Evolutionary conservation across 139 green algal species (phyloP).

Genomic region (Chlamydomonas incerta): DNA sequence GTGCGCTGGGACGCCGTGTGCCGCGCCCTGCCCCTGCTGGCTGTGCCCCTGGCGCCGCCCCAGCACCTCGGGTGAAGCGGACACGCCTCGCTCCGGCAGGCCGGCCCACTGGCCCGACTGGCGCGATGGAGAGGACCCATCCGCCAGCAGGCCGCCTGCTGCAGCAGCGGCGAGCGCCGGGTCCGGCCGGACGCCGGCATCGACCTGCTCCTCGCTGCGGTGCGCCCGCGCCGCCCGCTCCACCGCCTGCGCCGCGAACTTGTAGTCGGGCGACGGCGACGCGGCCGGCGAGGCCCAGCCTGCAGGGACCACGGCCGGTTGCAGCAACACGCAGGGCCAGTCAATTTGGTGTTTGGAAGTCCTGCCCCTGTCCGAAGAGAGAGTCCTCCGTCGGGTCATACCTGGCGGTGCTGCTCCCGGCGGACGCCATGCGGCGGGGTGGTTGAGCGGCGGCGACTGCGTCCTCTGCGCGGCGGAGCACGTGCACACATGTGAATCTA

Average conservation of each 20-base stretch:
- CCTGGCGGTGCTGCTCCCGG: not conserved
- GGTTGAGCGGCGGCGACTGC: not conserved
- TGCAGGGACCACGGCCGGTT: not conserved
- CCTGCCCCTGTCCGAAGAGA: no score
- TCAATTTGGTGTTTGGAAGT: no score
- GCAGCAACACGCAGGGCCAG: not conserved
- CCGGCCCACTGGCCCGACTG: no score
- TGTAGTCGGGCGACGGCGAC: constrained; percentile 15
- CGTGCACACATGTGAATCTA: not conserved
- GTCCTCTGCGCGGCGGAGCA: not conserved
- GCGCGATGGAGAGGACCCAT: no score
- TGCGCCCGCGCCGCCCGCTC: not conserved
- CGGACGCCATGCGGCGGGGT: constrained; percentile 14
- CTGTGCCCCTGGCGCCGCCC: not conserved
- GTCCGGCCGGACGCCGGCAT: not conserved
- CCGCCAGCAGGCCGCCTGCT: no score
- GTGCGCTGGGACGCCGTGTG: no score
- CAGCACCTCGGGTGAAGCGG: no score
- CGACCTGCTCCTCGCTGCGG: not conserved
- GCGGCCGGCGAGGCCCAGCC: not conserved
- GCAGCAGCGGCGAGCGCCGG: no score
- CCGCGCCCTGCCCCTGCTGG: not conserved
- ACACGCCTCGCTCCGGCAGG: no score
- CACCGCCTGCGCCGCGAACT: not conserved
- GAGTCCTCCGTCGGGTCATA: no score